Conservation (phyloP, 306 rosid species). For the Rosa rugosa region DNA sequence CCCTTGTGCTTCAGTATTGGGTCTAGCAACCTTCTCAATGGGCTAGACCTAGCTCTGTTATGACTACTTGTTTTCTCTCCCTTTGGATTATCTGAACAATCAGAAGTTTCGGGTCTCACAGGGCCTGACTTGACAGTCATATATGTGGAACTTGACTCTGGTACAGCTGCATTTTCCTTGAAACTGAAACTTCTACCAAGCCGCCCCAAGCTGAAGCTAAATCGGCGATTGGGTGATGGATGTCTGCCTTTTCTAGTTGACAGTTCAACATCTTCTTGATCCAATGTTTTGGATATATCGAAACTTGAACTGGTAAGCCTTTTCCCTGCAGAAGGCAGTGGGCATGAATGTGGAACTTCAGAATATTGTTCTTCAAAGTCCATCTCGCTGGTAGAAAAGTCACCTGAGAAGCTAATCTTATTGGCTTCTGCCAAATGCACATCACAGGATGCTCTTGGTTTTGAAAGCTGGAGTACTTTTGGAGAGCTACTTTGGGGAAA, state of each 20-base stretch:
- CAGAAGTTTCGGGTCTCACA: conserved; percentile 46
- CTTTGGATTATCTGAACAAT: conserved; percentile 32
- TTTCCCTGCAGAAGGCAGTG: conserved; percentile 34
- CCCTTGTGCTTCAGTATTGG: conserved; percentile 67
- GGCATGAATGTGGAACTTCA: conserved; percentile 51
- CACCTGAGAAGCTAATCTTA: conserved; percentile 44
- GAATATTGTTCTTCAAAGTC: conserved; percentile 39
- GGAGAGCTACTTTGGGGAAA: conserved; percentile 37
- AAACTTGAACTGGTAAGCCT: conserved; percentile 29
- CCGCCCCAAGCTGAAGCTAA: conserved; percentile 68
- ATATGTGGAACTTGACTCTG: conserved; percentile 50
- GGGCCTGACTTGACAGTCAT: conserved; percentile 70
- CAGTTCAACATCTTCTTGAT: conserved; percentile 46
- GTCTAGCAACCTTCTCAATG: conserved; percentile 69
- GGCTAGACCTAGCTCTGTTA: conserved; percentile 68
- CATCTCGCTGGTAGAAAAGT: conserved; percentile 42
- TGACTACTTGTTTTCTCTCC: conserved; percentile 51
- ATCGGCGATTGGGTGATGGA: conserved; percentile 53
- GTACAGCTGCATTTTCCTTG: conserved; percentile 60
- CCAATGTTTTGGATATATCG: conserved; percentile 32
- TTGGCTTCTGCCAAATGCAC: conserved; percentile 42
- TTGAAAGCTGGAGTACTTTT: conserved; percentile 34
- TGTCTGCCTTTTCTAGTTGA: conserved; percentile 41
- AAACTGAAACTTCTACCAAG: conserved; percentile 88
- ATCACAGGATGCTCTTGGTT: conserved; percentile 37